These are phyloP conservation scores for Nemania diffusa DNA, from an alignment of 2,329 filamentous ascomycete species.

Conservation along the genomic window DNA sequence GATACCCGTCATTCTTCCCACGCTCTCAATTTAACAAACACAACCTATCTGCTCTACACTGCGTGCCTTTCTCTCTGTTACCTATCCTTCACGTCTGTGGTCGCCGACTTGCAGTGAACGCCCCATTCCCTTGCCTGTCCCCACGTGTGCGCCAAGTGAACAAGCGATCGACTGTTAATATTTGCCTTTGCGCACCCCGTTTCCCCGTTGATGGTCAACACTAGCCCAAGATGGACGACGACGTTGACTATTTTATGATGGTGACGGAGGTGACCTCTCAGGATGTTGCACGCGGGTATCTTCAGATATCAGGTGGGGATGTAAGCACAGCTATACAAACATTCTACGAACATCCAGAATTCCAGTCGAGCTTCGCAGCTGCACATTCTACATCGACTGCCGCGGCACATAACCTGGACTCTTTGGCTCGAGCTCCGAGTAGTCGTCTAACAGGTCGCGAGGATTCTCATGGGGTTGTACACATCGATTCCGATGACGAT, in stretches of 20 bases:
- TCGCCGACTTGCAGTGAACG: neutral
- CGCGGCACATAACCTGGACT: conserved; percentile 50
- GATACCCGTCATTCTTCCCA: neutral
- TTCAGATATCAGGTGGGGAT: conserved; percentile 85
- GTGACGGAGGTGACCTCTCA: conserved; percentile 78
- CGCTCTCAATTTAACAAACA: neutral
- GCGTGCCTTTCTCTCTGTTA: neutral
- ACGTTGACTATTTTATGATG: conserved; percentile 79
- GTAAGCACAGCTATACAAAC: conserved; percentile 87
- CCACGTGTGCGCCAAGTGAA: conserved; percentile 4
- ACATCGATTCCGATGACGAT: conserved; percentile 71
- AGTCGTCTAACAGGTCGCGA: conserved; percentile 54
- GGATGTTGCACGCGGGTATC: conserved; percentile 81
- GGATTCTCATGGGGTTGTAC: conserved; percentile 71
- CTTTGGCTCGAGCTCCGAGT: conserved; percentile 42
- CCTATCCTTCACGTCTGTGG: neutral
- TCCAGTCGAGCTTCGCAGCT: conserved; percentile 61
- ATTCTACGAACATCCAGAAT: conserved; percentile 88
- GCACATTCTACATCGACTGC: conserved; percentile 51
- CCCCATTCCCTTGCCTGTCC: neutral
- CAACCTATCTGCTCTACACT: neutral
- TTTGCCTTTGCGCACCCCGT: neutral
- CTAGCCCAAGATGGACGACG: conserved; percentile 69
- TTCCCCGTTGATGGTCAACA: neutral
- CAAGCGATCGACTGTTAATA: neutral